Conservation (phyloP, 2,329 filamentous ascomycete species). For the Fusarium aywerte region DNA sequence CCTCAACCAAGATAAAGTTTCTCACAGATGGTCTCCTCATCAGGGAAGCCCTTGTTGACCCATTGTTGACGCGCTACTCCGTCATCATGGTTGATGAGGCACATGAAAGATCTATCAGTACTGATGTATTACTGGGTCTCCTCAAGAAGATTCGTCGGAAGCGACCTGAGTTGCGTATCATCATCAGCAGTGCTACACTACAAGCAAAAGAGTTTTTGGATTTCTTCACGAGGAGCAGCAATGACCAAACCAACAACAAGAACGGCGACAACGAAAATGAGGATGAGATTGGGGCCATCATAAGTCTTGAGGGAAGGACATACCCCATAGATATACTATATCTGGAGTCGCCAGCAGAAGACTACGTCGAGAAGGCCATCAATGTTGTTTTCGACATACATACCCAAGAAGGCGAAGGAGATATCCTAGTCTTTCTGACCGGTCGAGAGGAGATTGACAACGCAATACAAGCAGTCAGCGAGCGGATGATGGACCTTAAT, state of each 20-base stretch:
- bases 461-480: slow-evolving; percentile 80
- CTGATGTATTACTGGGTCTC: slow-evolving; percentile 88
- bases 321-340: slow-evolving; percentile 91
- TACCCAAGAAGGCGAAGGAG: slow-evolving; percentile 79
- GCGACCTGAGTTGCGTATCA: slow-evolving; percentile 83
- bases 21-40: slow-evolving; percentile 92
- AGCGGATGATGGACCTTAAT: slow-evolving; percentile 72
- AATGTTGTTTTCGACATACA: slow-evolving; percentile 91
- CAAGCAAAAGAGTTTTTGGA: slow-evolving; percentile 86
- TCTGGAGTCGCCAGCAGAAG: slow-evolving; percentile 78
- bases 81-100: slow-evolving; percentile 99
- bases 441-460: slow-evolving; percentile 93
- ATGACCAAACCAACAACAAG: slow-evolving; percentile 48
- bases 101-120: slow-evolving; percentile 92
- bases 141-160: slow-evolving; percentile 89
- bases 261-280: slow-evolving; percentile 47
- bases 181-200: slow-evolving; percentile 92
- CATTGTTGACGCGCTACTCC: slow-evolving; percentile 88
- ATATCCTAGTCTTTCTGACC: slow-evolving; percentile 91
- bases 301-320: slow-evolving; percentile 87
- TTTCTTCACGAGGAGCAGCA: slow-evolving; percentile 72
- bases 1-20: slow-evolving; percentile 90
- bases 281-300: slow-evolving; percentile 62
- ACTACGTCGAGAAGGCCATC: slow-evolving; percentile 87
- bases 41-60: slow-evolving; percentile 92